Evolutionary conservation across 768 basidiomycete genomes (phyloP).

Genomic region (Hericium rajendrae): DNA sequence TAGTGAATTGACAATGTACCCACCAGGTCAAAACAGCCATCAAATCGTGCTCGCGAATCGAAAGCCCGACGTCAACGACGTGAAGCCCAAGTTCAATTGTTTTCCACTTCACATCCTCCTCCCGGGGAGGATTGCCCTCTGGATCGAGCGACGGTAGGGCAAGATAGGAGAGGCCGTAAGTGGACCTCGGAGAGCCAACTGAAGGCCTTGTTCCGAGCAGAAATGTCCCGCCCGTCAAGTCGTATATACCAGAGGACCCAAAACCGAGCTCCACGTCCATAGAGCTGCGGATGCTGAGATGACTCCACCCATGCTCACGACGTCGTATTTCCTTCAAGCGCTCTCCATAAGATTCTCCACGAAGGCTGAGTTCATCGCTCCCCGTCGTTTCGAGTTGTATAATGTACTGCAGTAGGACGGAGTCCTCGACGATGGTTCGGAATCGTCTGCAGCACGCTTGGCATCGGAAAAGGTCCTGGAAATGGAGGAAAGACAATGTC

Average conservation of each 20-base stretch:
- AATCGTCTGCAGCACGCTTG: neutral
- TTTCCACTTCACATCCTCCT: neutral
- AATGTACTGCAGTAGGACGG: slow-evolving; percentile 3
- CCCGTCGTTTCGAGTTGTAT: slow-evolving; percentile 9
- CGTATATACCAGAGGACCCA: slow-evolving; percentile 12
- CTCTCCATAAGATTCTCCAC: slow-evolving; percentile 1
- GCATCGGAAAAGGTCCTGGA: neutral
- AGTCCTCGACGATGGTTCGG: neutral
- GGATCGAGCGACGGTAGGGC: neutral
- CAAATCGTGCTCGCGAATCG: slow-evolving; percentile 11
- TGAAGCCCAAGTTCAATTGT: neutral
- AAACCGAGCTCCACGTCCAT: slow-evolving; percentile 6
- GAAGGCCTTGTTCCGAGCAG: slow-evolving; percentile 8
- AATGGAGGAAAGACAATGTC: neutral
- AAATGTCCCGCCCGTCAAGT: slow-evolving; percentile 12
- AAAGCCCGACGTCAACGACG: slow-evolving; percentile 10
- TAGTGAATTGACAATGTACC: neutral
- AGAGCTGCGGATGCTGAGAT: slow-evolving; percentile 1
- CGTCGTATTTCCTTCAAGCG: slow-evolving; percentile 4
- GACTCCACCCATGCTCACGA: slow-evolving; percentile 8
- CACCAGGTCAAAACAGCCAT: slow-evolving; percentile 10
- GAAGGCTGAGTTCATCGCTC: neutral
- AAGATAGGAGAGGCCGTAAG: slow-evolving; percentile 7
- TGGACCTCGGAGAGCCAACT: neutral
- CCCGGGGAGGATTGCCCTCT: neutral